phyloP scores from a whole-genome alignment of 352 stramenopile species.

The Proteromonas lacertae region DNA sequence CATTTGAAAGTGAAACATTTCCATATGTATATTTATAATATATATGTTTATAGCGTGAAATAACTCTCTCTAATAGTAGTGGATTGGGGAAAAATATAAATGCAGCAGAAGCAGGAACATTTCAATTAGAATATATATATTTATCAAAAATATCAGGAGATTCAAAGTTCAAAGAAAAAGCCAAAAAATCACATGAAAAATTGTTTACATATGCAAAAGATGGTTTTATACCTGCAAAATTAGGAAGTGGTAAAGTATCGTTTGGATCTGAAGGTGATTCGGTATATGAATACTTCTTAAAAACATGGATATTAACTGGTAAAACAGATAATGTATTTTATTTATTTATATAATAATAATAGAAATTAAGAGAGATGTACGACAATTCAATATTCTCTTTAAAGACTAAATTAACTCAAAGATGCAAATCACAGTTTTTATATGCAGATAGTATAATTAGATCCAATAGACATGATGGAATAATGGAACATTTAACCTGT shows the following conservation, averaged over 20 bases:
- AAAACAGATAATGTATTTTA: too few species aligned
- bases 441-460: too few species aligned
- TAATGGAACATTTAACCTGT: slow-evolving; percentile 82
- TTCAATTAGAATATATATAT: slow-evolving; percentile 39
- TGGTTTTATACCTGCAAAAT: slow-evolving; percentile 13
- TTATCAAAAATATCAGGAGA: slow-evolving; percentile 19
- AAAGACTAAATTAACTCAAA: too few species aligned
- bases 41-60: not conserved
- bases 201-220: slow-evolving; percentile 27
- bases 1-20: slow-evolving; percentile 56
- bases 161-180: slow-evolving; percentile 15
- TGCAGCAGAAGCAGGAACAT: slow-evolving; percentile 21
- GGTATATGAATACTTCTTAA: slow-evolving; percentile 93
- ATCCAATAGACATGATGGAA: too few species aligned
- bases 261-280: slow-evolving; percentile 72
- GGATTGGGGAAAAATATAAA: slow-evolving; percentile 15
- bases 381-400: too few species aligned
- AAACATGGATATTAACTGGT: too few species aligned
- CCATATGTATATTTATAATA: too few species aligned
- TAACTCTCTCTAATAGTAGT: not conserved
- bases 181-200: slow-evolving; percentile 22
- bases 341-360: too few species aligned
- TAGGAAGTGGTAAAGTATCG: slow-evolving; percentile 20
- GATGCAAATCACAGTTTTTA: too few species aligned
- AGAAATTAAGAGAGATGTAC: too few species aligned